phyloP scores from a whole-genome alignment of 2,329 filamentous ascomycete genomes.

The Colletotrichum chrysophilum region DNA sequence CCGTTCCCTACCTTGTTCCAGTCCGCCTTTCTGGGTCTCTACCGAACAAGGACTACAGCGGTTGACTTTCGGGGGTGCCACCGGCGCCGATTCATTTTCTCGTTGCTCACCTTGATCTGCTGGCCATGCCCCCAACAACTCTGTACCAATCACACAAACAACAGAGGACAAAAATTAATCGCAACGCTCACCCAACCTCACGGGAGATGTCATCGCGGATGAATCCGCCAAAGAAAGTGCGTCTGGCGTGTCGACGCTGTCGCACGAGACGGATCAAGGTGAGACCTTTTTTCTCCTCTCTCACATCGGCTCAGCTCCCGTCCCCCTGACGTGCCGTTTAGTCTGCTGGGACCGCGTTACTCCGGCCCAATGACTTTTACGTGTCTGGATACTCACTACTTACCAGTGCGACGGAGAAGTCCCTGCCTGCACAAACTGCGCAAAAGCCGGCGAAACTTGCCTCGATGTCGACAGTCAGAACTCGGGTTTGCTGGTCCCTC shows the following conservation, averaged over 20 bases:
- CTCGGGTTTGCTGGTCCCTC: conserved; percentile 34
- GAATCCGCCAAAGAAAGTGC: conserved; percentile 36
- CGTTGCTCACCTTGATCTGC: neutral
- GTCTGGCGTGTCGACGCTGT: conserved; percentile 41
- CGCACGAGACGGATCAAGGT: conserved; percentile 41
- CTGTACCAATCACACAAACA: neutral
- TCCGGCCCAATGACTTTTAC: neutral
- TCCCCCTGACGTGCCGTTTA: neutral
- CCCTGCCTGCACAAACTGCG: conserved; percentile 41
- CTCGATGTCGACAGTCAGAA: conserved; percentile 43
- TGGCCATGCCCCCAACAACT: neutral
- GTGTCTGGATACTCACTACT: neutral
- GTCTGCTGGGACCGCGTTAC: neutral
- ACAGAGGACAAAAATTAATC: neutral
- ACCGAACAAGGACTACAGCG: neutral
- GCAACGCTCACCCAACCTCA: neutral
- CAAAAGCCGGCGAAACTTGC: conserved; percentile 36
- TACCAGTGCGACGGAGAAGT: conserved; percentile 40
- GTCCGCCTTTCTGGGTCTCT: neutral
- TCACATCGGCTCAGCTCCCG: neutral
- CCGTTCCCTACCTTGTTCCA: neutral
- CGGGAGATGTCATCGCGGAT: neutral
- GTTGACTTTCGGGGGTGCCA: neutral
- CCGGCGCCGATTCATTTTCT: neutral
- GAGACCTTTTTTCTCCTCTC: neutral